A percentile compares a stretch with the other conserved stretches of the same genome.
Conservation (phyloP, 2,329 filamentous ascomycete species). For the Alternaria brassicicola region DNA sequence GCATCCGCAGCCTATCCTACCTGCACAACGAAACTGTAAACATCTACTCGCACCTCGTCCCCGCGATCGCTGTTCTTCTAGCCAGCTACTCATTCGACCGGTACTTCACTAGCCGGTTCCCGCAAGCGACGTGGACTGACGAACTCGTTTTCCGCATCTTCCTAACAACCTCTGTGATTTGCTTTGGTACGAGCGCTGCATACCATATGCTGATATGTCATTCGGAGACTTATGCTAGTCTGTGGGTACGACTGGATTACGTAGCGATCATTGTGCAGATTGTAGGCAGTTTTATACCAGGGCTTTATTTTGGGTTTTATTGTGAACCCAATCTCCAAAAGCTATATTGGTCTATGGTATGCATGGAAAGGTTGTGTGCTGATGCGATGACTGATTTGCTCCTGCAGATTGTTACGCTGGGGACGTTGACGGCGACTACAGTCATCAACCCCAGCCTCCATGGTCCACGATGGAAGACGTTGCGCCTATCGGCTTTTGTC, state of each 20-base stretch:
- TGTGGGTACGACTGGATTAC: slow-evolving; percentile 90
- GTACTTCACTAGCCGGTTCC: slow-evolving; percentile 10
- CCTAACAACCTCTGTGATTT: slow-evolving; percentile 40
- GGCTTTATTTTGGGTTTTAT: slow-evolving; percentile 64
- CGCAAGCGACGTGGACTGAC: slow-evolving; percentile 22
- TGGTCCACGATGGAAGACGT: slow-evolving; percentile 78
- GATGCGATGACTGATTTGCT: background rate
- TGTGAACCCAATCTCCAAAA: slow-evolving; percentile 42
- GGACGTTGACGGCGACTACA: slow-evolving; percentile 73
- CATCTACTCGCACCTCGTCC: slow-evolving; percentile 67
- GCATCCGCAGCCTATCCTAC: slow-evolving; percentile 62
- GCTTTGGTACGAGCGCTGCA: slow-evolving; percentile 60
- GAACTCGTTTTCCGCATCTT: slow-evolving; percentile 31
- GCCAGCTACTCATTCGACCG: slow-evolving; percentile 16
- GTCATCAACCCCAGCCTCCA: slow-evolving; percentile 83
- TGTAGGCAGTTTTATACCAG: slow-evolving; percentile 84
- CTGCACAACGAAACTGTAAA: slow-evolving; percentile 71
- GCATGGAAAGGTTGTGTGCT: background rate
- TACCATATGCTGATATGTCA: slow-evolving; percentile 86
- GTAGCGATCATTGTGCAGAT: slow-evolving; percentile 88
- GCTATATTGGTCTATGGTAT: slow-evolving; percentile 51
- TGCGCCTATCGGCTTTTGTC: slow-evolving; percentile 86
- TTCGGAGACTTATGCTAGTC: slow-evolving; percentile 72
- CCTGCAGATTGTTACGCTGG: slow-evolving; percentile 42
- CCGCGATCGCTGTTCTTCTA: slow-evolving; percentile 27